Base-by-base conservation (phyloP, 2,329 filamentous ascomycete genomes). In the Neofusicoccum laricinum region DNA sequence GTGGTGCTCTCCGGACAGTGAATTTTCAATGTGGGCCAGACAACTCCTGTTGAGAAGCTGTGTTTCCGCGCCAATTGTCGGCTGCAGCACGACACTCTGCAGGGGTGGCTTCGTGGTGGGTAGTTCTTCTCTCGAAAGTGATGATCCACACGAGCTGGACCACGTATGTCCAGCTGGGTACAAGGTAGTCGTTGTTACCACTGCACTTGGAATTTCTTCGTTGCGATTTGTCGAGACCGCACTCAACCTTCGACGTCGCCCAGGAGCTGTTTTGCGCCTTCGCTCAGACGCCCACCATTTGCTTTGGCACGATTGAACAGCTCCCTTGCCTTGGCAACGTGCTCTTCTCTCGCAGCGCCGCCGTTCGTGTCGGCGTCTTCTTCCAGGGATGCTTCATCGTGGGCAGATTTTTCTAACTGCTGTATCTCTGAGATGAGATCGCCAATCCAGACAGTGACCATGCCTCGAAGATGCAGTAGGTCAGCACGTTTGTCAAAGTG, bases 381-480 rank as follows among this genome's bases (percentile, higher is more conserved):
- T 71, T 69, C 25, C 61, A 15, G 32, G 30, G 66, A 68, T 41
- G 69, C 68, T 36, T 71, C 68, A 30, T 68, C 59, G 32, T 65
- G 45, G 3, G 46, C 32, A 21, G 36, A 30, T 14, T 41, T 49
- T 14, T 53, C 59, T 49, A n/a, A 65, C 68, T 15, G 41, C 10
- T 66, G 68, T 45, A 69, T 66, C 15, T 70, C 72, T 25, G 88
- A 70, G 30, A 78, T 73, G 41, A 97, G 77, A 73, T 96, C 91
- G 6, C 84, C 89, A 15, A 92, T 81, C 82, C 91, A 96, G 15
- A 95, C 79, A 0, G 87, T 86, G 5, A 93, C 78, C 84, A 92
- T 91, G 8, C 85, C 92, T 59, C 91, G 83, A 25, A 96, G 78
- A 53, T 89, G 82, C 50, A 93, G 79, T 66, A 97, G 78, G 66